Percentiles rank a stretch among this genome's conserved stretches.
Conservation (phyloP, 176 grass and related monocot species). For the Avena insularis region DNA sequence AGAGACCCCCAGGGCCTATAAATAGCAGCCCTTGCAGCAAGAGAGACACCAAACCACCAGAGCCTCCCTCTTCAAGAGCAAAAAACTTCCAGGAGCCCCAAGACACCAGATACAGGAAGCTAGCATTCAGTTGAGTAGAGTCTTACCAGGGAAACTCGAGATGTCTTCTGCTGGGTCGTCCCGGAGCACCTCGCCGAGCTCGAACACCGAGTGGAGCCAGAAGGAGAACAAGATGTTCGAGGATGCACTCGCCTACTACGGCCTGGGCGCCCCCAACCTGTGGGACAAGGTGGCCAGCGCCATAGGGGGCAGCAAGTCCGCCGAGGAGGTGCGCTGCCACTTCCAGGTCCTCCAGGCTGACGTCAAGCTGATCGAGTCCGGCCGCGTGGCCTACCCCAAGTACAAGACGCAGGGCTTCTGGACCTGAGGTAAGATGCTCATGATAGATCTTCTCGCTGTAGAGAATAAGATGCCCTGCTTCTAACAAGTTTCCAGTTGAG, state of each 20-base stretch:
- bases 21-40: constrained; percentile 43
- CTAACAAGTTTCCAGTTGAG: neutral
- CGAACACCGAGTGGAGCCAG: constrained; percentile 52
- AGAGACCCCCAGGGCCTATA: constrained; percentile 43
- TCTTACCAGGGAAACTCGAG: constrained; percentile 16
- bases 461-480: constrained; percentile 2
- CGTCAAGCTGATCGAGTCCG: constrained; percentile 61
- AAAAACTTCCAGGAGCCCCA: constrained; percentile 18
- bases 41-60: constrained; percentile 37
- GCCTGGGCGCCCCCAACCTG: constrained; percentile 71
- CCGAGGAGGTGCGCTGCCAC: constrained; percentile 79
- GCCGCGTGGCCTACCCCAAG: constrained; percentile 54
- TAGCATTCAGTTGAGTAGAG: constrained; percentile 33
- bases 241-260: constrained; percentile 72
- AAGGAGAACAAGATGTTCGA: constrained; percentile 94
- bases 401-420: constrained; percentile 67
- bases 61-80: constrained; percentile 51
- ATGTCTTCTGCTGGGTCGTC: constrained; percentile 63
- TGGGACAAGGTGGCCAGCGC: constrained; percentile 88
- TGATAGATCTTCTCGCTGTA: neutral
- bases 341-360: constrained; percentile 72
- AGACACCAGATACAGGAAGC: constrained; percentile 28
- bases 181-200: constrained; percentile 46
- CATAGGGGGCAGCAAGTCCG: constrained; percentile 77
- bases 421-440: constrained; percentile 38